Evolutionary conservation across 257 asterid species (phyloP).

Genomic region (Petunia axillaris): DNA sequence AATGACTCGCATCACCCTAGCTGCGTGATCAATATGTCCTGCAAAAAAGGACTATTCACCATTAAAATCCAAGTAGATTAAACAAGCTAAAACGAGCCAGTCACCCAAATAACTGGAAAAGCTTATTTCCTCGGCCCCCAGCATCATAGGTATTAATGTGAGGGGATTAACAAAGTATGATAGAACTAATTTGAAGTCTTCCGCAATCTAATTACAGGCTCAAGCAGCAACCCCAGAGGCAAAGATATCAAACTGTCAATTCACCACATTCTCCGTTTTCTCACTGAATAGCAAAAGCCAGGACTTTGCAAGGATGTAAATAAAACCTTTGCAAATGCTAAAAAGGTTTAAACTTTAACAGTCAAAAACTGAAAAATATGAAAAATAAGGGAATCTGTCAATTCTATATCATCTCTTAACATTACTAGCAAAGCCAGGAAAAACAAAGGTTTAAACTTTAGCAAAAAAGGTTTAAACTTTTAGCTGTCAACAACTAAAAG

Average conservation of each 20-base stretch:
- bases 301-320: not conserved
- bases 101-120: not conserved
- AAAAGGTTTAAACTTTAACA: not conserved
- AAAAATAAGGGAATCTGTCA: not conserved
- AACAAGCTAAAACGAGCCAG: not conserved
- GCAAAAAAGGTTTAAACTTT: not conserved
- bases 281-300: not conserved
- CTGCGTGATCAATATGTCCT: slow-evolving; percentile 97
- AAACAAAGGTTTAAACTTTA: not conserved
- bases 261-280: not conserved
- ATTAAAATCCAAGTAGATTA: slow-evolving; percentile 20
- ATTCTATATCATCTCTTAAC: not conserved
- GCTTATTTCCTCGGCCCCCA: not conserved
- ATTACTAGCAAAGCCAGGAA: not conserved
- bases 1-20: slow-evolving; percentile 92
- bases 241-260: not conserved
- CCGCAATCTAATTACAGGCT: no score
- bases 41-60: slow-evolving; percentile 39
- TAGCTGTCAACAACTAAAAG: not conserved
- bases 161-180: not conserved
- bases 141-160: not conserved
- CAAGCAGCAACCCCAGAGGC: not conserved
- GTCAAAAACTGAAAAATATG: not conserved
- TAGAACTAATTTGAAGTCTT: no score
- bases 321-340: not conserved